Evolutionary conservation across 495 filamentous ascomycete species (phyloP).

Genomic region (Aspergillus homomorphus): DNA sequence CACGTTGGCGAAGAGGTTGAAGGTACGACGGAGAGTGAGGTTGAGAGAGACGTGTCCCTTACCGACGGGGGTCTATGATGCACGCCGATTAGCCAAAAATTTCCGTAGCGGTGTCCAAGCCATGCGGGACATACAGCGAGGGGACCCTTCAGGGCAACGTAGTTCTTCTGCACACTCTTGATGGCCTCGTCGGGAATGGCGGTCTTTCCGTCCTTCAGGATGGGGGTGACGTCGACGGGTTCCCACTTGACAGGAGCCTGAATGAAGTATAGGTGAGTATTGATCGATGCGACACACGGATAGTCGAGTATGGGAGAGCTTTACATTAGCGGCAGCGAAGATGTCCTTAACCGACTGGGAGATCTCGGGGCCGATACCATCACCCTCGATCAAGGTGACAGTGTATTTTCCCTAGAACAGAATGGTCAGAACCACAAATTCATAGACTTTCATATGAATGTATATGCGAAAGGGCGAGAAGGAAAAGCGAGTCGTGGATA

Average conservation of each 20-base stretch:
- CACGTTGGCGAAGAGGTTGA: constrained; percentile 99
- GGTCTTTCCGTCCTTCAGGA: constrained; percentile 87
- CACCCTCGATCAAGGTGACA: constrained; percentile 96
- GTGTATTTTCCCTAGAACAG: constrained; percentile 78
- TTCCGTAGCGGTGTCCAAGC: neutral
- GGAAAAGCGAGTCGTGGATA: constrained; percentile 4
- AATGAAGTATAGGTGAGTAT: constrained; percentile 26
- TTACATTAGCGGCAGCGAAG: constrained; percentile 88
- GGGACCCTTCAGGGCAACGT: constrained; percentile 94
- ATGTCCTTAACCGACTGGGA: constrained; percentile 97
- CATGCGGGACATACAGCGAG: constrained; percentile 68
- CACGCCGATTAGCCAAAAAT: constrained; percentile 21
- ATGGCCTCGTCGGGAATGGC: constrained; percentile 89
- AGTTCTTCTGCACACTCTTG: constrained; percentile 84
- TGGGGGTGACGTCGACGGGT: constrained; percentile 90
- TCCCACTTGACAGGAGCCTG: constrained; percentile 96
- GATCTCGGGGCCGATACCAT: constrained; percentile 97
- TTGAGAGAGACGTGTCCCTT: constrained; percentile 99
- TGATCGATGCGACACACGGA: constrained; percentile 9
- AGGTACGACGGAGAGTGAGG: constrained; percentile 94
- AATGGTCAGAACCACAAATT: neutral
- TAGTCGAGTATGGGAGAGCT: constrained; percentile 25
- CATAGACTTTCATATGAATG: constrained; percentile 1
- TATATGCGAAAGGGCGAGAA: constrained; percentile 4
- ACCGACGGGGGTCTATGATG: constrained; percentile 81